Percentiles rank a stretch among this genome's conserved stretches.
These are phyloP conservation scores for Pyrenophora tritici-repentis DNA, from an alignment of 2,329 filamentous ascomycete genomes.

Conservation along the genomic window DNA sequence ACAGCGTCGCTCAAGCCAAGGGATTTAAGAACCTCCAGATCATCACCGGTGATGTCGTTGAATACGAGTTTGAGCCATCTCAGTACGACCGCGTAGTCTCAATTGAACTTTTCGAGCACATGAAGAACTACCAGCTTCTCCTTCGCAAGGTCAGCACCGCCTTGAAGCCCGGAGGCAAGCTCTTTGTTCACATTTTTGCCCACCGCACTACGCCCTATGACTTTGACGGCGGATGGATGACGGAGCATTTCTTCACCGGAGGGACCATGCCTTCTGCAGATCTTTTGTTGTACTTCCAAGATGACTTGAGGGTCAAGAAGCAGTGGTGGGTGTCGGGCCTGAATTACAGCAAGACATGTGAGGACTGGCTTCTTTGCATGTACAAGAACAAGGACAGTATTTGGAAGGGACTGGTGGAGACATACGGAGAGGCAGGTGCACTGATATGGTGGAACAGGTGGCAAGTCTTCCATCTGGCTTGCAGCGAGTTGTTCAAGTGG, in stretches of 20 bases:
- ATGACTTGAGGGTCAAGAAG: conserved; percentile 61
- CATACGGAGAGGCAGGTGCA: conserved; percentile 66
- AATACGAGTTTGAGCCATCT: conserved; percentile 65
- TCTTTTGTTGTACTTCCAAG: conserved; percentile 69
- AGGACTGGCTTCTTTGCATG: conserved; percentile 70
- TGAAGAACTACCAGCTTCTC: conserved; percentile 74
- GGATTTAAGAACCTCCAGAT: conserved; percentile 65
- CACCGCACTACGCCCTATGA: conserved; percentile 70
- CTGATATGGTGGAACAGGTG: conserved; percentile 70
- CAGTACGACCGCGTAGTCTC: conserved; percentile 69
- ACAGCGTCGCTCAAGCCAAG: conserved; percentile 60
- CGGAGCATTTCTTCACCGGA: conserved; percentile 72
- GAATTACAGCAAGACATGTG: conserved; percentile 72
- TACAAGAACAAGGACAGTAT: conserved; percentile 62
- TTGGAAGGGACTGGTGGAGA: conserved; percentile 67
- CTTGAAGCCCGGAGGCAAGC: conserved; percentile 66
- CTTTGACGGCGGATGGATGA: conserved; percentile 76
- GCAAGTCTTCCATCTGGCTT: conserved; percentile 75
- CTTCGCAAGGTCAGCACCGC: conserved; percentile 66
- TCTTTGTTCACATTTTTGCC: conserved; percentile 72
- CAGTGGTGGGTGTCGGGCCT: conserved; percentile 75
- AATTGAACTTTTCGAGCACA: conserved; percentile 76
- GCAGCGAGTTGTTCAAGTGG: conserved; percentile 70
- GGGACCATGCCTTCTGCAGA: conserved; percentile 74
- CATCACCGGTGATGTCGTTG: conserved; percentile 69